Base-by-base conservation (phyloP, 768 basidiomycete genomes). In the Russula dissimulans region DNA sequence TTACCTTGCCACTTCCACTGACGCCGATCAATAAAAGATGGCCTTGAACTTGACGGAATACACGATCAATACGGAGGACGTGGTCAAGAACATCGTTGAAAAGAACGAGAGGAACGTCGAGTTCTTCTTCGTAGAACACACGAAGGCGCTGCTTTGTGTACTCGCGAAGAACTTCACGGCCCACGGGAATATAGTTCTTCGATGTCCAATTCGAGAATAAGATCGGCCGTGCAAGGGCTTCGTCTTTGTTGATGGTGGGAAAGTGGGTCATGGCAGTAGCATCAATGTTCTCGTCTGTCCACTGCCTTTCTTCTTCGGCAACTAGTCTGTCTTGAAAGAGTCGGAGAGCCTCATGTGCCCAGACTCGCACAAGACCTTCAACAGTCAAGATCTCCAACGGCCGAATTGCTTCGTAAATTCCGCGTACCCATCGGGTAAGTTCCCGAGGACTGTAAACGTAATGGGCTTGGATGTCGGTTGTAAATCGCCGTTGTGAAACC, bases 191-290 rank as follows among this genome's bases (percentile, higher is more conserved):
- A 71, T 98, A 98, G 69, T 97, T 76, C 75, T 95, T 93, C 10
- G 95, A 95, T 1, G 95, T 97, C 97, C 97, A 99, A 72, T 98
- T 98, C 22, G 97, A 98, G 79, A 94, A 99, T 41, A 99, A 75
- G 66, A 99, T 94, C 0, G 97, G 97, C 15, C 97, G 84, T 36
- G 66, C 73, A 31, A 99, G 80, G 1, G 97, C 93, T 69, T 97
- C 93, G 29, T 87, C 85, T 44, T 80, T 80, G 70, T 91, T 85
- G 71, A 97, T 89, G 3, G 89, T 94, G 0, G 94, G 95, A 86
- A 99, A 99, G 72, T 97, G 86, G 62, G 86, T 80, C 77, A 87
- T 77, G 0, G 95, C 95, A 18, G 82, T 82, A 26, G 77, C 67
- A 70, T 99, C 93, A 62, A 98, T 89, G 66, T 86, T 81, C 62